Base-by-base conservation (phyloP, 768 basidiomycete genomes). In the Psilocybe subaeruginosa region DNA sequence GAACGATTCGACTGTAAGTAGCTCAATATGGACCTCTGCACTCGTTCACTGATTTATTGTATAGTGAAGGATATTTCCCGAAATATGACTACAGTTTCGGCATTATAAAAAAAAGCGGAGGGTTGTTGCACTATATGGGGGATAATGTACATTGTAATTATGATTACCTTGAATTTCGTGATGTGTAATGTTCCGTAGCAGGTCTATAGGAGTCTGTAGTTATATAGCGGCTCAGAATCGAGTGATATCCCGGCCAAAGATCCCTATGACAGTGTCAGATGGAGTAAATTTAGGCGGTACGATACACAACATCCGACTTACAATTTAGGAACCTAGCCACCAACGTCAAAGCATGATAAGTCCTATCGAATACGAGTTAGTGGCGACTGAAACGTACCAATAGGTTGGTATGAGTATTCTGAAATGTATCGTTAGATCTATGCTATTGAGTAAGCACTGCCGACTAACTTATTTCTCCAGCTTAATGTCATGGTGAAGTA, bases 401-500 rank as follows among this genome's bases (percentile, higher is more conserved):
- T 87, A 89, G n/a, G 78, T 78, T 27, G 88, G 87, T 0, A 90
- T 85, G 17, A 89, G 72, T 55, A 89, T 88, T 69, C 87, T 87
- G 58, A 61, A 46, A 7, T 61, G 60, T 46, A 29, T 30, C 27
- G 41, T 48, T 8, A 57, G 48, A 31, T 53, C 27, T 19, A 41
- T 46, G 33, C 50, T 19, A 17, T n/a, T 23, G 54, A 23, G 3
- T 23, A 39, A 4, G 37, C 7, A 35, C 53, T 49, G 19, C n/a
- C 11, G 7, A 80, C 82, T 67, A 64, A 87, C 86, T 86, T 90
- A 73, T 92, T 92, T 72, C 89, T 78, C 63, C 82, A 60, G 68
- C 88, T 91, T 56, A 93, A 72, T 3, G 90, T 90, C 84, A 85
- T 85, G 4, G 89, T 89, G 71, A 91, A 90, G 74, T 93, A 93